Evolutionary conservation across 768 basidiomycete species (phyloP).

Genomic region (Clavaria fumosa): DNA sequence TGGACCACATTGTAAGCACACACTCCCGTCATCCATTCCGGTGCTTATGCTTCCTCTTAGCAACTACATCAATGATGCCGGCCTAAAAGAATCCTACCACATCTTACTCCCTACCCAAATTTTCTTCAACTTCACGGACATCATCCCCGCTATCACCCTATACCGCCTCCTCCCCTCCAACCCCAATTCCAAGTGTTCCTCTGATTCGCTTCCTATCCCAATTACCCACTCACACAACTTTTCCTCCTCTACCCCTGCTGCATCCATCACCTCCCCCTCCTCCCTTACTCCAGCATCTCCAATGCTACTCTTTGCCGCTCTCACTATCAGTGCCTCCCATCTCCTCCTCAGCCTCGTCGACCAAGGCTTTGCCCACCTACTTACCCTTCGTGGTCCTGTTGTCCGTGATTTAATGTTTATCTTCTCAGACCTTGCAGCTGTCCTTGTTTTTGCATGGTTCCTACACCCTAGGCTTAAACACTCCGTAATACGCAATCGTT

Average conservation of each 20-base stretch:
- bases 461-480: too few species aligned
- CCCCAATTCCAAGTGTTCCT: too few species aligned
- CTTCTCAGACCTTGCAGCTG: conserved; percentile 1
- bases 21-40: background rate
- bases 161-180: conserved; percentile 4
- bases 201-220: too few species aligned
- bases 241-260: too few species aligned
- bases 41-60: background rate
- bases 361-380: conserved; percentile 5
- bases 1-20: conserved; percentile 4
- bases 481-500: too few species aligned
- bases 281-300: background rate
- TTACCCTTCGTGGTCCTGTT: conserved; percentile 1
- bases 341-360: conserved; percentile 2
- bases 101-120: conserved; percentile 5
- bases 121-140: conserved; percentile 4
- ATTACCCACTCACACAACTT: too few species aligned
- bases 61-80: conserved; percentile 6
- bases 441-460: background rate
- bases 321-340: conserved; percentile 2
- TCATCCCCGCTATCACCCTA: conserved; percentile 4
- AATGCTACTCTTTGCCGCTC: conserved; percentile 1
- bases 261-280: background rate
- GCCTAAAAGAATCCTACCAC: conserved; percentile 2
- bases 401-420: conserved; percentile 5